Evolutionary conservation across 306 rosid genomes (phyloP), one percentile per base, ranked within the genome.

Genomic region (Bauhinia variegata): DNA sequence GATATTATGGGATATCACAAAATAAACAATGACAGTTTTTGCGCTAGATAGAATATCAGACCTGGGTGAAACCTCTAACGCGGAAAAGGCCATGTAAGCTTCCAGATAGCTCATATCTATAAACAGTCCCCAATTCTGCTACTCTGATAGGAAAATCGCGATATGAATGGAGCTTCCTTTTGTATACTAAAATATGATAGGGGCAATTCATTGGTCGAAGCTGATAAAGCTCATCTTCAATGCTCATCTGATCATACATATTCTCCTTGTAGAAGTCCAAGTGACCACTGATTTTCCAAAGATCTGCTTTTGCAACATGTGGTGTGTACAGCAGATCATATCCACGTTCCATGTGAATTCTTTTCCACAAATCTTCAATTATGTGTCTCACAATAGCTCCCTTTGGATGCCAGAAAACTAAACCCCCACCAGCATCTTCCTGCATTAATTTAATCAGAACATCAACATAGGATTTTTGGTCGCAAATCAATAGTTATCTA

Each of bases 141-240:
- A 90, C 91, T 72, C 95, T 71, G 46, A 89, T 80, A 38, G 99
- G 95, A 78, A 93, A 90, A 14, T 85, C 95, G 59, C 95, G 89
- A 83, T 90, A 93, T 2, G 99, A 93, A 74, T 91, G 89, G 64
- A 51, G 97, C 84, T 76, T 90, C 72, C 99, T 85, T 85, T 93
- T 90, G 83, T 90, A 93, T 63, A 88, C 52, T 78, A 93, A 75
- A 75, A 93, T 90, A 79, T 93, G 99, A 75, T 90, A 90, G 31
- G 99, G 99, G 68, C 99, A 93, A 85, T 93, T 93, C 99, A 93
- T 93, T 11, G 97, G 96, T 56, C 97, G 88, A 83, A 93, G 96
- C 68, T 90, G 99, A 88, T 90, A 90, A 68, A 85, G 85, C 73
- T 86, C 99, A 9, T 93, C 90, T 70, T 93, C 99, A 6, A 92